Evolutionary conservation across 805 yeast genomes (phyloP).

Genomic region (Lipomyces chichibuensis): DNA sequence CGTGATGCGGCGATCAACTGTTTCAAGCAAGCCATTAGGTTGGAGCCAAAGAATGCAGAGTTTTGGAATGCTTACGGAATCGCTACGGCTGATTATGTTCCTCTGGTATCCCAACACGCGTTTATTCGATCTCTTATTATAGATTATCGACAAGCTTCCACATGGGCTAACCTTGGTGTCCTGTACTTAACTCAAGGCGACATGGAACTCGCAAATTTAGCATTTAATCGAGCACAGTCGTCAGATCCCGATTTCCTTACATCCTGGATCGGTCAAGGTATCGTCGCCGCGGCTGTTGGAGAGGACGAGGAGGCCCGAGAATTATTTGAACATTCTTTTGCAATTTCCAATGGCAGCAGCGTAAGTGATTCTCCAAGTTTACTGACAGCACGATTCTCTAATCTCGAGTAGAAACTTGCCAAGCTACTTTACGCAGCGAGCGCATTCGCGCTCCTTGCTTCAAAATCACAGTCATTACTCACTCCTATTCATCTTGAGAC

Average conservation of each 20-base stretch:
- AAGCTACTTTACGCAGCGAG: conserved; percentile 72
- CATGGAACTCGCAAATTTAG: conserved; percentile 67
- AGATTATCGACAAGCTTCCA: conserved; percentile 64
- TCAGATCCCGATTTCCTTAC: conserved; percentile 73
- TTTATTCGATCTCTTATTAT: conserved; percentile 78
- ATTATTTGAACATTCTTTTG: conserved; percentile 75
- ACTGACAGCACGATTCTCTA: not conserved
- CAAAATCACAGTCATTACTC: conserved; percentile 31
- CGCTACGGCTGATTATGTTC: conserved; percentile 64
- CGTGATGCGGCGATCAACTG: conserved; percentile 55
- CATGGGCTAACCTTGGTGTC: conserved; percentile 84
- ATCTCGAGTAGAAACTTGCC: conserved; percentile 51
- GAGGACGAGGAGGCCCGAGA: conserved; percentile 54
- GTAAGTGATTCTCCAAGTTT: conserved; percentile 7
- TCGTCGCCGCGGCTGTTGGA: conserved; percentile 48
- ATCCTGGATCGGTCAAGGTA: conserved; percentile 88
- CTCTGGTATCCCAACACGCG: conserved; percentile 87
- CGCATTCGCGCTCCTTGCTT: conserved; percentile 43
- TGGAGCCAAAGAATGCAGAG: conserved; percentile 69
- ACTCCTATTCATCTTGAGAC: conserved; percentile 8
- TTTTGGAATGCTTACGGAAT: conserved; percentile 86
- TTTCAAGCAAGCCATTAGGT: conserved; percentile 67
- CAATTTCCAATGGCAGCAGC: conserved; percentile 74
- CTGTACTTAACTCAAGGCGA: conserved; percentile 73
- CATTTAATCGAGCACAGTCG: conserved; percentile 74